phyloP scores from a whole-genome alignment of 23 red algal genomes.

The Gracilaria gracilis region DNA sequence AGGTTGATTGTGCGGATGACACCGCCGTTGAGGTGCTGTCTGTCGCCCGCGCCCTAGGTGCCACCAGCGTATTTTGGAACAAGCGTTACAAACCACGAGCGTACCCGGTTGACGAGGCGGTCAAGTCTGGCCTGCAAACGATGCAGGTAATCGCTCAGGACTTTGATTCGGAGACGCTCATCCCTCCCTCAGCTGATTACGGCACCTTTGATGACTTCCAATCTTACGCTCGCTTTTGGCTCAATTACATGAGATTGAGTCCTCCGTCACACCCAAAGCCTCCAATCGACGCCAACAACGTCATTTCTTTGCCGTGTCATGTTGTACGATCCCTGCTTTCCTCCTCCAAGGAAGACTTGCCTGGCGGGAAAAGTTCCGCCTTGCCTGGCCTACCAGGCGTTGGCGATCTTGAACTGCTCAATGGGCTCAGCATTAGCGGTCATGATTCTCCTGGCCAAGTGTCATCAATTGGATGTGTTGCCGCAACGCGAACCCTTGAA shows the following conservation, averaged over 20 bases:
- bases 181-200: conserved; percentile 20
- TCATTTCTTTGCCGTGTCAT: not conserved
- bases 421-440: conserved; percentile 34
- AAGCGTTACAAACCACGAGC: conserved; percentile 65
- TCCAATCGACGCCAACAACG: conserved; percentile 6
- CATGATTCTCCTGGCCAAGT: conserved; percentile 40
- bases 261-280: conserved; percentile 53
- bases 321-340: not conserved
- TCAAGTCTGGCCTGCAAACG: not conserved
- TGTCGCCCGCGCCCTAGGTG: conserved; percentile 36
- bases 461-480: conserved; percentile 50
- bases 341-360: not conserved
- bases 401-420: conserved; percentile 41
- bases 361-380: not conserved
- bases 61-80: conserved; percentile 71
- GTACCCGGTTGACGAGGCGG: conserved; percentile 62
- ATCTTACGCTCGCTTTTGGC: conserved; percentile 62
- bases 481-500: conserved; percentile 16
- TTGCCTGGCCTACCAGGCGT: not conserved
- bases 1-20: conserved; percentile 36
- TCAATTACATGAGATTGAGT: conserved; percentile 26
- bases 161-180: conserved; percentile 59
- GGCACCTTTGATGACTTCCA: conserved; percentile 70
- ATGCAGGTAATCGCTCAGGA: conserved; percentile 6
- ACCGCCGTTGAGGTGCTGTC: conserved; percentile 44